phyloP scores from a whole-genome alignment of 208 protist species.

The Endotrypanum monterogeii region DNA sequence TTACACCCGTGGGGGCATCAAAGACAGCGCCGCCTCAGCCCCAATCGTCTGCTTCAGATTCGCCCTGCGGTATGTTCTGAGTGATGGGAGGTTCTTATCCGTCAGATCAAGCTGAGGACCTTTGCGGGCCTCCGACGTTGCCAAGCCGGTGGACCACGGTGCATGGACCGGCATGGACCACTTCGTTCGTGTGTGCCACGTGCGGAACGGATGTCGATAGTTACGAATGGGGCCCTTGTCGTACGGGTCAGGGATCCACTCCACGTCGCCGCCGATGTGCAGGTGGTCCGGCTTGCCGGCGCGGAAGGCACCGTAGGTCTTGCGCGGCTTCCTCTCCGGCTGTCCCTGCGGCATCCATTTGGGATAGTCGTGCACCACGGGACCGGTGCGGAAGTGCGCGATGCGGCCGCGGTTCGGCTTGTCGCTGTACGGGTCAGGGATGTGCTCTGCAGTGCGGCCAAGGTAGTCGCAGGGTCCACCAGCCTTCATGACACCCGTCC shows the following conservation, averaged over 20 bases:
- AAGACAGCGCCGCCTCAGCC: conserved; percentile 62
- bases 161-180: conserved; percentile 86
- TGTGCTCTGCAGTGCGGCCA: conserved; percentile 76
- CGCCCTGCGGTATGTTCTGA: conserved; percentile 56
- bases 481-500: conserved; percentile 62
- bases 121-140: conserved; percentile 76
- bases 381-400: conserved; percentile 75
- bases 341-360: conserved; percentile 86
- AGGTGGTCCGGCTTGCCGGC: conserved; percentile 63
- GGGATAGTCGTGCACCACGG: conserved; percentile 58
- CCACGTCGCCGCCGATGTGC: conserved; percentile 63
- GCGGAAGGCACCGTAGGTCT: conserved; percentile 68
- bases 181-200: conserved; percentile 90
- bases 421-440: conserved; percentile 78
- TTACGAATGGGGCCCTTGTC: conserved; percentile 62
- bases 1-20: conserved; percentile 41
- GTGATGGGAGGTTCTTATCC: conserved; percentile 51
- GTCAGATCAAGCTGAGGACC: conserved; percentile 65
- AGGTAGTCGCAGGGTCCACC: conserved; percentile 73
- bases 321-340: conserved; percentile 50
- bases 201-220: conserved; percentile 72
- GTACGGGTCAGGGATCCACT: conserved; percentile 90
- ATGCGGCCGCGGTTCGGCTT: conserved; percentile 73
- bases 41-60: conserved; percentile 82
- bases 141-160: conserved; percentile 79